phyloP scores from a whole-genome alignment of 179 eudicot genomes.

The Spergularia azorica region DNA sequence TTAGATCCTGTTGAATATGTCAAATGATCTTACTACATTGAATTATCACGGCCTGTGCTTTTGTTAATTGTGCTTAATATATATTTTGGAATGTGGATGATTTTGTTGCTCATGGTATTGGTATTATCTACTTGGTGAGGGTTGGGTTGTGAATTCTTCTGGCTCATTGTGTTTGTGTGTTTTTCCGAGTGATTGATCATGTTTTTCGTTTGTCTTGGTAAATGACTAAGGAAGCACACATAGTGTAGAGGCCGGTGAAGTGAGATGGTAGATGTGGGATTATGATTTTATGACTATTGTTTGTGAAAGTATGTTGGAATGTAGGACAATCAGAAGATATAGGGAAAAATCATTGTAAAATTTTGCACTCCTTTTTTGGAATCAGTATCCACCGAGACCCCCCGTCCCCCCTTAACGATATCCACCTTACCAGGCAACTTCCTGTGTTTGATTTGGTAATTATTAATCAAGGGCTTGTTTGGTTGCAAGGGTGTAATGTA shows the following conservation, averaged over 20 bases:
- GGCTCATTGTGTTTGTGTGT: not conserved
- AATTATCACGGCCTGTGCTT: no score
- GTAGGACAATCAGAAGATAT: not conserved
- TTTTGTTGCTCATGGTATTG: not conserved
- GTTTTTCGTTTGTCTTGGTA: not conserved
- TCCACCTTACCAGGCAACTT: no score
- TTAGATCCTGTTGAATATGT: conserved; percentile 5
- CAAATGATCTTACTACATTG: not conserved
- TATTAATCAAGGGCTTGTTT: no score
- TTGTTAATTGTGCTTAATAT: not conserved
- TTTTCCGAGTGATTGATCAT: not conserved
- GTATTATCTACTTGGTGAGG: not conserved
- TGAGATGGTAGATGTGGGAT: not conserved
- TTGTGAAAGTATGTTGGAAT: not conserved
- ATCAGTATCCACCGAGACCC: not conserved
- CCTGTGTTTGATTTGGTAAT: no score
- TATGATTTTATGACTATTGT: not conserved
- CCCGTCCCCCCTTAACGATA: no score
- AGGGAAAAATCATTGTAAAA: not conserved
- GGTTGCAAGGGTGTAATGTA: no score
- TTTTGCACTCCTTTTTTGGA: not conserved
- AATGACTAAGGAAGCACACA: not conserved
- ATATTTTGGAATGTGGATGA: not conserved
- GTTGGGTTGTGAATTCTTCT: not conserved
- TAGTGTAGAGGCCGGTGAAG: not conserved